Base-by-base conservation (phyloP, 164 flowering plant species). In the Piper betle region DNA sequence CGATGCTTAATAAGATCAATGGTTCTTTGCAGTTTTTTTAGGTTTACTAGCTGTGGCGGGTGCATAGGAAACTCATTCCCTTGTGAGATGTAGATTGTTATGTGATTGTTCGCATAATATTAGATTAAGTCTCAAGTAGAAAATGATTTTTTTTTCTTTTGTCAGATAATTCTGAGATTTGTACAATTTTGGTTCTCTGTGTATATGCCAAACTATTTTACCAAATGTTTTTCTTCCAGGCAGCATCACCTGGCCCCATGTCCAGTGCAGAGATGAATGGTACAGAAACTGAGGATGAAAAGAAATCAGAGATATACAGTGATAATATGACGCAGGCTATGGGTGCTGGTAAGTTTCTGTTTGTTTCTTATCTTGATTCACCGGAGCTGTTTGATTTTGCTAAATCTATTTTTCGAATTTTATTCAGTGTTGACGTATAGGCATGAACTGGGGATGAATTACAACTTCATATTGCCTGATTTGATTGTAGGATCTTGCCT, bases 381-480 rank as follows among this genome's bases (percentile, higher is more conserved):
- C 33, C 16, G 39, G 42, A 48, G 48, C 52, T 15, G 57, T 42
- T 43, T 3, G 53, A 20, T 58, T 65, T 53, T 38, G 43, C 62
- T 62, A 40, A 71, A 62, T n/a, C 54, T 39, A 33, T 62, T 7
- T 54, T 4, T 12, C 6, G 50, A 10, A 46, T 46, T 53, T 39
- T 52, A 25, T 54, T 19, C 85, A 90, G 99, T 75, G 42, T 81
- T 93, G 77, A 90, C 99, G 16, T 93, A 93, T 72, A 82, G 91
- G 80, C 99, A 93, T 71, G 99, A 93, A 69, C 73, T 86, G 20
- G 99, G 99, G 68, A 90, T 93, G 87, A 93, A 88, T 69, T 93
- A 93, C 81, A 78, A 83, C 78, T 90, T 83, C 76, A 88, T 93
- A 63, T 84, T 69, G 39, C 91, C 97, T 64, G 97, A 90, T 75